Base-by-base conservation (phyloP, 352 stramenopile genomes). In the Globisporangium cylindrosporum region DNA sequence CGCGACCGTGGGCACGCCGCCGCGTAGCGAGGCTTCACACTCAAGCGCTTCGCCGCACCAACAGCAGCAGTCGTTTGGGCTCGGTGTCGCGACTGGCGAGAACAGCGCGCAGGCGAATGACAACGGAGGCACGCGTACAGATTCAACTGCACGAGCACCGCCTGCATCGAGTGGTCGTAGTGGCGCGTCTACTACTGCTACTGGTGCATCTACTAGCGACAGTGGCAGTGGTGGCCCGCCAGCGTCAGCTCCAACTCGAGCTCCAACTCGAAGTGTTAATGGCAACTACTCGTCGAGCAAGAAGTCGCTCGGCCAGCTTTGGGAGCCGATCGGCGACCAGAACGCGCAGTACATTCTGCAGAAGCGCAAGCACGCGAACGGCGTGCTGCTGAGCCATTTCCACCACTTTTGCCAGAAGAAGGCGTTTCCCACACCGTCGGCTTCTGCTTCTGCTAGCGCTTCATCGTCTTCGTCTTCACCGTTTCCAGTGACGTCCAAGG, bases 241-340 rank as follows among this genome's bases (percentile, higher is more conserved):
- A 53, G 22, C 46, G 29, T 38, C 24, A 32, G 27, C 36, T 12
- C n/a, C 24, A 22, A 7, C 38, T 22, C 34, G 57, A 32, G 27
- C 36, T 12, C n/a, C 24, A 22, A 7, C 38, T 22, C 34, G 57
- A 18, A 67, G 41, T n/a, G 38, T 36, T 4, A 49, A 56, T 18
- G 59, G 59, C 5, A 49, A 46, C 38, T 61, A 58, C 59, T 62
- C 59, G 54, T 64, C 53, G 24, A 74, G 73, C 64, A 86, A 86
- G 18, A 79, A 74, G 24, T 75, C 76, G 25, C 73, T 88, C 20
- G 80, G 80, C 0, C 80, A 92, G 53, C 67, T 87, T 9, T 93
- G 84, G 84, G 82, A 91, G 67, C 82, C 84, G 25, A 81, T 93
- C 34, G 82, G 84, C 34, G 81, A 80, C 68, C 84, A 91, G 74